Base-by-base conservation (phyloP, 2,329 filamentous ascomycete genomes). In the Pseudodiploospora longispora region DNA sequence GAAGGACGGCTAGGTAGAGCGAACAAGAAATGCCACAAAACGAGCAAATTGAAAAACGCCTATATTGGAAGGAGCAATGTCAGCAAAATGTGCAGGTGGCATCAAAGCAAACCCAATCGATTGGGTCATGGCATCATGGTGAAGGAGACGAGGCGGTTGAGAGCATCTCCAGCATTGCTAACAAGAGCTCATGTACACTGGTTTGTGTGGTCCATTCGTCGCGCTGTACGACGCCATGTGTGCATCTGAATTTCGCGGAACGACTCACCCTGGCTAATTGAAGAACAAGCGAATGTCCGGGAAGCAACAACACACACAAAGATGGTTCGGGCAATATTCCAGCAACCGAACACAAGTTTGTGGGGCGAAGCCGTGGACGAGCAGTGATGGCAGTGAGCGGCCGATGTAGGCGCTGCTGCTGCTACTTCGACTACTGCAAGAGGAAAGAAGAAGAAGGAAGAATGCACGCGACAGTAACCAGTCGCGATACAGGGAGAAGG, bases 241-340 rank as follows among this genome's bases (percentile, higher is more conserved):
- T 19, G 19, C 19, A 7, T 19, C 36, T 30, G 29, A 33, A 40
- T 36, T 2, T 19, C 19, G 19, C 19, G 19, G 19, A 19, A 19
- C 19, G 19, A 19, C 19, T 19, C 19, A 19, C 19, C 19, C 19
- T 19, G 19, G 19, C 19, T 19, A 19, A 19, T 19, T 19, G 30
- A 33, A 36, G 6, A 19, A 35, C 19, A 29, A 39, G 33, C 41
- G 28, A 33, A 36, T 43, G 34, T 41, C 33, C 36, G 32, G 44
- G 39, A 50, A 47, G 42, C 40, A 48, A 42, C 46, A 42, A 41
- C 38, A 50, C 43, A 34, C 37, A 19, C 19, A 19, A 46, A 41
- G 47, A 40, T 46, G 46, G 53, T 59, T 59, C 55, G 55, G 58
- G 63, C 62, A 63, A 63, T 65, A 63, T 65, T 65, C 60, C 63